Conservation (phyloP, 768 basidiomycete genomes). For the Sarcomyxa edulis region DNA sequence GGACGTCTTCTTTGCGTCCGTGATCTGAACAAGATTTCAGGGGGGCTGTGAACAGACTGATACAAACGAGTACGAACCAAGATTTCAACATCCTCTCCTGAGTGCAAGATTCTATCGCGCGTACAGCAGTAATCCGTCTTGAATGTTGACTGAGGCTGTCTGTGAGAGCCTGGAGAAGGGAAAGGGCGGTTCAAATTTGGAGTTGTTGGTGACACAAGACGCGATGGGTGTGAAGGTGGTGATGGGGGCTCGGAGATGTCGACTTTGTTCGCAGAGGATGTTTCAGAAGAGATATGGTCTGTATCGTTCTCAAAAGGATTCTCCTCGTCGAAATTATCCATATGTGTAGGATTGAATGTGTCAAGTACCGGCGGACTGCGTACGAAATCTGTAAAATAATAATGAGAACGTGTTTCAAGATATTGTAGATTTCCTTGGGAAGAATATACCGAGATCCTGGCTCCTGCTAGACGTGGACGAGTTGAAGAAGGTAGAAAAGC, state of each 20-base stretch:
- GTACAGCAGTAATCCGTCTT: constrained; percentile 79
- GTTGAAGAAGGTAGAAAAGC: too few relatives aligned
- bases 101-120: constrained; percentile 73
- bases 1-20: constrained; percentile 93
- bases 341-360: constrained; percentile 9
- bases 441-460: too few relatives aligned
- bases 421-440: neutral
- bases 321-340: constrained; percentile 57
- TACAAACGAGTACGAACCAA: constrained; percentile 41
- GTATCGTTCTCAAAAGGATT: constrained; percentile 59
- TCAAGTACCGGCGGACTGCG: neutral
- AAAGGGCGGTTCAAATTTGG: constrained; percentile 39
- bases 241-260: constrained; percentile 60
- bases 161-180: constrained; percentile 53
- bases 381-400: neutral
- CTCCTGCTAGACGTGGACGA: too few relatives aligned
- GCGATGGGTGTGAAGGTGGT: constrained; percentile 37
- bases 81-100: constrained; percentile 79
- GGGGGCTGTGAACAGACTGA: neutral
- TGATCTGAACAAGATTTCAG: constrained; percentile 52
- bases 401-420: neutral
- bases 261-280: constrained; percentile 49
- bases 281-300: constrained; percentile 38
- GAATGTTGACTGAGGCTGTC: constrained; percentile 43
- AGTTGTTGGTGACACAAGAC: constrained; percentile 43